phyloP scores from a whole-genome alignment of 2,329 filamentous ascomycete genomes.

The Podosphaera xanthii region DNA sequence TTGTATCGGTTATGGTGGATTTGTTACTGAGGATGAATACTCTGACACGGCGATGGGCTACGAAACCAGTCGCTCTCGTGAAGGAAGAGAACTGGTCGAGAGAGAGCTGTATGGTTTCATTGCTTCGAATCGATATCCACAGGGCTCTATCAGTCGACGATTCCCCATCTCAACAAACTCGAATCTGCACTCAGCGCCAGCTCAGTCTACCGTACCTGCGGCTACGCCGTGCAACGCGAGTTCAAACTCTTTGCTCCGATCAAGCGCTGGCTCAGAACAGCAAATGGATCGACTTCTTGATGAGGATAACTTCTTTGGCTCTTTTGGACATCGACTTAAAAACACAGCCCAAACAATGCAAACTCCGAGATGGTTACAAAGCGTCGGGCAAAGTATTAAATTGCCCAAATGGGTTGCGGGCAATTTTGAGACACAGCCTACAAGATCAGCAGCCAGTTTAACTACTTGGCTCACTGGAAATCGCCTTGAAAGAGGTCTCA shows the following conservation, averaged over 20 bases:
- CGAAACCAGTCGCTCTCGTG: constrained; percentile 69
- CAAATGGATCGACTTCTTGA: constrained; percentile 28
- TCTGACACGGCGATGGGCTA: constrained; percentile 40
- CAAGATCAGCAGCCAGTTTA: constrained; percentile 21
- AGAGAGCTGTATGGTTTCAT: constrained; percentile 51
- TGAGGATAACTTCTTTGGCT: constrained; percentile 64
- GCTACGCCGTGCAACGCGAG: constrained; percentile 7
- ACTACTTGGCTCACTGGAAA: constrained; percentile 35
- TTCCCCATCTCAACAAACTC: constrained; percentile 12
- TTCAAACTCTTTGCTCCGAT: constrained; percentile 13
- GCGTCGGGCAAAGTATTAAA: constrained; percentile 44
- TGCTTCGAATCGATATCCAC: constrained; percentile 18
- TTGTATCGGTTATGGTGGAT: constrained; percentile 49
- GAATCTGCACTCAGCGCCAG: constrained; percentile 11
- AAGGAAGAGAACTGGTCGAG: constrained; percentile 77
- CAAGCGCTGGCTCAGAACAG: constrained; percentile 14
- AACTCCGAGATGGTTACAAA: constrained; percentile 60
- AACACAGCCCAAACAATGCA: constrained; percentile 79
- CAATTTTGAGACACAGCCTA: constrained; percentile 24
- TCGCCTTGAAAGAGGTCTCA: constrained; percentile 16
- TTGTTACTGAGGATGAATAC: constrained; percentile 53
- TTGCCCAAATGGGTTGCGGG: constrained; percentile 64
- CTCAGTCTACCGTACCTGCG: constrained; percentile 2
- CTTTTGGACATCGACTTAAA: constrained; percentile 62
- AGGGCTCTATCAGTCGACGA: constrained; percentile 4